Percentiles rank a stretch among this genome's conserved stretches.
phyloP scores from a whole-genome alignment of 2,329 filamentous ascomycete species.

The Mollisiaceae sp. region DNA sequence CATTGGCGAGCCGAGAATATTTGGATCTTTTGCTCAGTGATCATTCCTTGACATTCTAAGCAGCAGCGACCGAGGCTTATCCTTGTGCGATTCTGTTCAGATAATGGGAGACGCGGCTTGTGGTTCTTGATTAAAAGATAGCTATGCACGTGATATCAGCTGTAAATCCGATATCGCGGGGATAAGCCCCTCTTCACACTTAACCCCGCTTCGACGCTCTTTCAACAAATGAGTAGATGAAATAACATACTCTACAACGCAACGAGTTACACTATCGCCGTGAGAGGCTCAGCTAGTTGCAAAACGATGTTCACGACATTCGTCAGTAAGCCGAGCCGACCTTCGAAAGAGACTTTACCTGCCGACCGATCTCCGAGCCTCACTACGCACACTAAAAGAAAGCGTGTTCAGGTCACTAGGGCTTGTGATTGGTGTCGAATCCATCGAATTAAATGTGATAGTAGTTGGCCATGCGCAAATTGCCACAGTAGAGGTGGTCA shows the following conservation, averaged over 20 bases:
- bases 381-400: background rate
- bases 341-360: background rate
- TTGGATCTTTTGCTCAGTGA: too few species aligned
- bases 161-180: background rate
- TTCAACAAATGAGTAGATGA: background rate
- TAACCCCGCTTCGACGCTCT: background rate
- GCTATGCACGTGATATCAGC: too few species aligned
- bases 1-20: too few species aligned
- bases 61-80: too few species aligned
- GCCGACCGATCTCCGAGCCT: background rate
- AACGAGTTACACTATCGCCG: too few species aligned
- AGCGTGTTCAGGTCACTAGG: conserved; percentile 41
- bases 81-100: background rate
- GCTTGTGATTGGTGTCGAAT: conserved; percentile 50
- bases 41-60: too few species aligned
- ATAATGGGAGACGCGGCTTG: background rate
- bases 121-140: too few species aligned
- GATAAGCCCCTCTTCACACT: background rate
- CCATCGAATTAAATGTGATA: conserved; percentile 50
- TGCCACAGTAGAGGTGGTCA: conserved; percentile 45
- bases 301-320: background rate
- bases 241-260: too few species aligned
- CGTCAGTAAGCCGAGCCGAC: background rate
- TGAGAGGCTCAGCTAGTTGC: too few species aligned
- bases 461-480: conserved; percentile 47